Percentiles rank a stretch among this genome's conserved stretches.
Conservation (phyloP, 31 red algal species). For the Asparagopsis taxiformis region DNA sequence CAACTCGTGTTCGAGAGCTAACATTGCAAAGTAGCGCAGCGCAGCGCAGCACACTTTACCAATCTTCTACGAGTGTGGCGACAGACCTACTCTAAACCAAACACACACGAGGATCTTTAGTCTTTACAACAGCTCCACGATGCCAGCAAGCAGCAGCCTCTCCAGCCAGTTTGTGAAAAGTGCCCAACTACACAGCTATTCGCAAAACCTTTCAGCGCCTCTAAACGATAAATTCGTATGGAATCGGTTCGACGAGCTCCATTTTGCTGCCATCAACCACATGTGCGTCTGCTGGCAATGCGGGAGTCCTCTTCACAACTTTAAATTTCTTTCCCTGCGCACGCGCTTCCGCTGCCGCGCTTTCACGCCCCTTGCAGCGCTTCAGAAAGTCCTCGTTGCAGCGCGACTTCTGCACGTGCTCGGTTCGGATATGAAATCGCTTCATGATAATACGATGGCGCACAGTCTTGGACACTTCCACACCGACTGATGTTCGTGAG, state of each 20-base stretch:
- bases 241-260: conserved; percentile 76
- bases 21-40: too few relatives aligned
- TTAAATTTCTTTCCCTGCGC: conserved; percentile 57
- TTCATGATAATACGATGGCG: conserved; percentile 73
- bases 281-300: conserved; percentile 49
- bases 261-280: conserved; percentile 57
- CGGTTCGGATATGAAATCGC: conserved; percentile 89
- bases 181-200: too few relatives aligned
- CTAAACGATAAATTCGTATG: conserved; percentile 88
- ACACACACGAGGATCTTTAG: too few relatives aligned
- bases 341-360: conserved; percentile 48
- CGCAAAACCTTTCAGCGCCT: not conserved
- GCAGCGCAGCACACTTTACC: too few relatives aligned
- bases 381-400: conserved; percentile 87
- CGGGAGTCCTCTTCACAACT: conserved; percentile 81
- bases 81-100: too few relatives aligned
- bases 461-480: conserved; percentile 87
- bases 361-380: conserved; percentile 47
- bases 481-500: conserved; percentile 85
- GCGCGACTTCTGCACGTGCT: conserved; percentile 86
- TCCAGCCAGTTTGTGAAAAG: too few relatives aligned
- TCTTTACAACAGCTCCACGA: too few relatives aligned
- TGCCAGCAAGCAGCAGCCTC: too few relatives aligned
- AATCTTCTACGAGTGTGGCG: too few relatives aligned
- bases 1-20: too few relatives aligned